These are phyloP conservation scores for Brasenia schreberi DNA, from an alignment of 164 flowering plant species.

Conservation along the genomic window DNA sequence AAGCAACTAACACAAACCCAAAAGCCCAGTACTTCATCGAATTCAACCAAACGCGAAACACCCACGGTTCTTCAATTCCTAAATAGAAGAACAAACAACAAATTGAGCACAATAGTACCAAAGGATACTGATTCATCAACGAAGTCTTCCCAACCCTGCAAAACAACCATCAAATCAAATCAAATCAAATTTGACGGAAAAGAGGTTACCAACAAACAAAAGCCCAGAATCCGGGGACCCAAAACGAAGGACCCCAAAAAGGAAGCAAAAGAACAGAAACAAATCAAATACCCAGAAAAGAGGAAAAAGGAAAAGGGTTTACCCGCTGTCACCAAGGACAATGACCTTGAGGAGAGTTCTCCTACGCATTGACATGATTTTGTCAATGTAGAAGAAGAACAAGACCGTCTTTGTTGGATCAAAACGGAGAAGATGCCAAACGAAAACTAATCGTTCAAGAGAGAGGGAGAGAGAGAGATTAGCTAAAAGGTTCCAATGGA, in stretches of 20 bases:
- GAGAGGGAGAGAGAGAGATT: too few species aligned
- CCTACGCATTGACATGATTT: constrained; percentile 55
- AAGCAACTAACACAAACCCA: too few species aligned
- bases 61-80: background rate
- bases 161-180: constrained; percentile 1
- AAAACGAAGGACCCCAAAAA: background rate
- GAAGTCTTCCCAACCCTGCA: constrained; percentile 90
- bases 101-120: background rate
- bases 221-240: background rate
- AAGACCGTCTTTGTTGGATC: background rate
- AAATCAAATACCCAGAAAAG: background rate
- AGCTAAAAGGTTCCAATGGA: too few species aligned
- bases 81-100: background rate
- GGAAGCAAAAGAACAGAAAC: background rate
- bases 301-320: constrained; percentile 3
- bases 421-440: too few species aligned
- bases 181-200: too few species aligned
- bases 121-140: constrained; percentile 95
- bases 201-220: background rate
- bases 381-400: background rate
- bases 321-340: constrained; percentile 98
- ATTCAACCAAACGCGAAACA: too few species aligned
- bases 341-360: constrained; percentile 87
- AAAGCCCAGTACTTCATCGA: too few species aligned
- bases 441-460: too few species aligned